Conservation (phyloP, 2,329 filamentous ascomycete genomes). For the Alternaria brassicae region DNA sequence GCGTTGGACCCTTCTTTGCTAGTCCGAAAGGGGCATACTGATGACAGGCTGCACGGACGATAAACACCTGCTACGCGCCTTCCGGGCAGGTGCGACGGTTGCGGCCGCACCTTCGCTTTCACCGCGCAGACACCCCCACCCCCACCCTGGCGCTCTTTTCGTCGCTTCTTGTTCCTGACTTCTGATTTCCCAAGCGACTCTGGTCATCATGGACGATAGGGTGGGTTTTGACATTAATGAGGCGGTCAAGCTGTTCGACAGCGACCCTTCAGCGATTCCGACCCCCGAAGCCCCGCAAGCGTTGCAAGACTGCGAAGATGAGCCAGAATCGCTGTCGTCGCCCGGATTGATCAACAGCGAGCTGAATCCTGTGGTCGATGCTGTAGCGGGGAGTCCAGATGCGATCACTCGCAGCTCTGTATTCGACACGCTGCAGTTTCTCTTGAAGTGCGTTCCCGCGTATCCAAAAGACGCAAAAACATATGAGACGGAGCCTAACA, state of each 20-base stretch:
- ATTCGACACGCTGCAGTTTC: constrained; percentile 93
- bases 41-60: constrained; percentile 17
- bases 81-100: constrained; percentile 19
- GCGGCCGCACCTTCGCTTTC: constrained; percentile 24
- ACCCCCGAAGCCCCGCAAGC: constrained; percentile 85
- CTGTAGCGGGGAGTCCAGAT: constrained; percentile 89
- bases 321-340: constrained; percentile 80
- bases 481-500: constrained; percentile 57
- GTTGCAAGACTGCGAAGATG: constrained; percentile 89
- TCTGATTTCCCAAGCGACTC: constrained; percentile 18
- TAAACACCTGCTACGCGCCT: constrained; percentile 32
- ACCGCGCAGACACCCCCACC: constrained; percentile 21
- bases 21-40: constrained; percentile 24
- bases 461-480: constrained; percentile 49
- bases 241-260: constrained; percentile 95
- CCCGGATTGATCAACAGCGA: constrained; percentile 80
- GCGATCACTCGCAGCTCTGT: constrained; percentile 77
- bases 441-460: constrained; percentile 87
- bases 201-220: constrained; percentile 66
- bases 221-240: constrained; percentile 95
- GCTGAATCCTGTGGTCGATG: constrained; percentile 90
- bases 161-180: constrained; percentile 25
- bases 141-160: constrained; percentile 22
- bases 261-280: constrained; percentile 81
- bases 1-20: constrained; percentile 18